phyloP scores from a whole-genome alignment of 352 stramenopile species.

The Globisporangium yorkense region DNA sequence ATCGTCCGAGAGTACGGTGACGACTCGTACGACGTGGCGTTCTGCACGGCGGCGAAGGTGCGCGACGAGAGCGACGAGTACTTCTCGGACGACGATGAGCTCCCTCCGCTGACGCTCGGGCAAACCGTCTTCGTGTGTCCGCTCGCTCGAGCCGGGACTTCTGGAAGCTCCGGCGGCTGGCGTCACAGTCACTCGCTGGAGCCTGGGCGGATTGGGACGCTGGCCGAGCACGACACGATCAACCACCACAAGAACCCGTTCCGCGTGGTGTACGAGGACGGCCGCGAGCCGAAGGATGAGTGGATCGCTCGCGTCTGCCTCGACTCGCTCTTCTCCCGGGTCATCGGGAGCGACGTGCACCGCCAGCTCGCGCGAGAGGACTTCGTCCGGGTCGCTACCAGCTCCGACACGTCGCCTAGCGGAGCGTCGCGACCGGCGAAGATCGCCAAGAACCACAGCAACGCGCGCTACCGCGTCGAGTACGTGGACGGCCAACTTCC shows the following conservation, averaged over 20 bases:
- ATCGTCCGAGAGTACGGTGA: slow-evolving; percentile 38
- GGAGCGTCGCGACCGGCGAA: slow-evolving; percentile 20
- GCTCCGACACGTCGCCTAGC: not conserved
- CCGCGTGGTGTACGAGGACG: slow-evolving; percentile 28
- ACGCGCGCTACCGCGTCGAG: slow-evolving; percentile 45
- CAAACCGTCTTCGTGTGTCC: slow-evolving; percentile 38
- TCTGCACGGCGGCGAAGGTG: slow-evolving; percentile 30
- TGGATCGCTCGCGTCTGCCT: slow-evolving; percentile 29
- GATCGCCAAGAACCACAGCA: slow-evolving; percentile 31
- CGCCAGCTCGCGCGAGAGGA: slow-evolving; percentile 39
- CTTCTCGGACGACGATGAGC: slow-evolving; percentile 34
- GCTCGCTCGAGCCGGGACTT: slow-evolving; percentile 6
- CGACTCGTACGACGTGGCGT: slow-evolving; percentile 35
- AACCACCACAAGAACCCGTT: slow-evolving; percentile 21
- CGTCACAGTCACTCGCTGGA: slow-evolving; percentile 9
- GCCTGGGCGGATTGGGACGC: slow-evolving; percentile 22
- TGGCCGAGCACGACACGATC: slow-evolving; percentile 22
- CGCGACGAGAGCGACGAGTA: slow-evolving; percentile 32
- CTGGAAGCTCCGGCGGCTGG: not conserved
- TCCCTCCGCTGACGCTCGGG: slow-evolving; percentile 20
- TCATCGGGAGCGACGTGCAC: slow-evolving; percentile 21
- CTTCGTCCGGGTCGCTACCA: slow-evolving; percentile 26
- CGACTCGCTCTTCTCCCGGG: slow-evolving; percentile 24
- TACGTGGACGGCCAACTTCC: slow-evolving; percentile 30
- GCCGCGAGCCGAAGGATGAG: slow-evolving; percentile 19